Evolutionary conservation across 805 yeast species (phyloP), one percentile per base, ranked within the genome.

Genomic region (Blastobotrys americana): DNA sequence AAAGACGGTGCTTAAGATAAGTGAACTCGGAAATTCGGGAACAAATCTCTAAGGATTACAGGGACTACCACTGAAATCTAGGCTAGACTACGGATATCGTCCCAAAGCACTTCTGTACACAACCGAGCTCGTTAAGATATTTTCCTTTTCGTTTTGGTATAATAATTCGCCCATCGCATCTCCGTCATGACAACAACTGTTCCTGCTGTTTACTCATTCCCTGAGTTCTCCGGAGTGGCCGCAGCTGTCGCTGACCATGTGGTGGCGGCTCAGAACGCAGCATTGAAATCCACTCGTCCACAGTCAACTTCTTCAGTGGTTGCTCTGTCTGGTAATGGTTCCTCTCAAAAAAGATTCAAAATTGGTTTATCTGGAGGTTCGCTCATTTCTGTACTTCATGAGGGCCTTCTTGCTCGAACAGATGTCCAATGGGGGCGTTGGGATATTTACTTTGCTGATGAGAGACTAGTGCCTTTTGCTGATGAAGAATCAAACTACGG

Each of bases 391-490:
- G 95, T 90, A 35, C 71, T 93, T 42, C 77, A 84, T 44, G 89
- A 90, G 64, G 98, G 97, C 9, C 70, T 93, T 49, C 65, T 90
- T 46, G 73, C 76, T 34, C 73, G 95, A 56, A 75, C 74, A 39
- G 88, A 81, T 53, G 80, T 93, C 19, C 82, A 80, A 54, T 90
- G 97, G 97, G 81, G 78, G 38, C 82, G 80, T 60, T 90, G 97
- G 97, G 97, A 90, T 63, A 77, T 90, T 41, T 90, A 87, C 65
- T 89, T 90, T 68, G 96, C 96, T 4, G 97, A 90, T 66, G 97
- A 90, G 69, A 77, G 97, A 63, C 71, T 90, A 51, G 97, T 90
- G 34, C 93, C 96, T 36, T 85, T 87, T 53, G 82, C 77, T 41
- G 78, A 84, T 21, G 76, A 76, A 5, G 90, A 87, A 57, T 82